Evolutionary conservation across 768 basidiomycete genomes (phyloP), one percentile per base, ranked within the genome.

Genomic region (Boletus tomentosulus): DNA sequence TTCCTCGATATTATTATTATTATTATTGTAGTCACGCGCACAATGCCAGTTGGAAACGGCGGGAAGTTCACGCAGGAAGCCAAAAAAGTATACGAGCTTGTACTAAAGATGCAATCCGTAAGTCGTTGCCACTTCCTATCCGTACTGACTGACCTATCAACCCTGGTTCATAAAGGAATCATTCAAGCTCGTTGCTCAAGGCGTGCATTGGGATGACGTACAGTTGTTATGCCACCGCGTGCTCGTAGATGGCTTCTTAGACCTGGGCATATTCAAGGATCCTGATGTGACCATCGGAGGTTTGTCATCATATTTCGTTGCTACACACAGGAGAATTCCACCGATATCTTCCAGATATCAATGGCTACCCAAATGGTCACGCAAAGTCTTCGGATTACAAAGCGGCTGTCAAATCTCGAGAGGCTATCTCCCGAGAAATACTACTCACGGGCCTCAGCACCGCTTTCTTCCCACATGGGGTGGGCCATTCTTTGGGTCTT

Each of bases 381-480:
- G 24, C 50, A 4, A 15, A 37, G 19, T 5, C 16, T 16, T 16
- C 10, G 5, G 22, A 31, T 19, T 42, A 47, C 41, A 58, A 57
- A 42, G 28, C 35, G 11, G 28, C 35, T 13, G 19, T 13, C 13
- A 60, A 60, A 35, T 57, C 64, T 24, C 55, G 52, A 31, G 58
- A 62, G 34, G 39, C 38, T 8, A 62, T 67, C 33, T 15, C 6
- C 35, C 31, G 84, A 48, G 82, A 81, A 24, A 84, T 98, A 52
- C 75, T 97, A 7, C 79, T 79, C 16, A 85, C 85, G 5, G 94
- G 93, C 0, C 71, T 90, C 41, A 85, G 85, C 57, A 73, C 85
- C 1, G 90, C 92, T 0, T 98, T 98, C 77, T 98, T 91, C 80
- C 95, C 95, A 10, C 95, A 98, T 64, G 96, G 95, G 3, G 74